phyloP scores from a whole-genome alignment of 2,329 filamentous ascomycete species.

The Penicillium oxalicum region DNA sequence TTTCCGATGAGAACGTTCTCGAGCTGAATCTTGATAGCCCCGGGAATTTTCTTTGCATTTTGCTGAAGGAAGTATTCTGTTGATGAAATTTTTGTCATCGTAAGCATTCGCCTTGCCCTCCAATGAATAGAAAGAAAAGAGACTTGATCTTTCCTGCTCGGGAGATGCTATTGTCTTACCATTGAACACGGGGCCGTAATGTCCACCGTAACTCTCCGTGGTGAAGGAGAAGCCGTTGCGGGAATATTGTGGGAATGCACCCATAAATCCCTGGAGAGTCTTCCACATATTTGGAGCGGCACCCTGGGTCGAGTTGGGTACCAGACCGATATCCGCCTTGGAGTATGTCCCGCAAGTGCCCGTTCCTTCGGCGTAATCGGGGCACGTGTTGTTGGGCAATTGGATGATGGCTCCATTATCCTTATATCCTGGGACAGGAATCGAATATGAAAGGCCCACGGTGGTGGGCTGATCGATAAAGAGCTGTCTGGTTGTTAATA shows the following conservation, averaged over 20 bases:
- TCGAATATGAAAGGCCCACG: conserved; percentile 17
- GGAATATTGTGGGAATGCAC: conserved; percentile 51
- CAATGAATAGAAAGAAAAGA: background rate
- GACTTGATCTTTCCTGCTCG: background rate
- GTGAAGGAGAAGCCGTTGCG: conserved; percentile 50
- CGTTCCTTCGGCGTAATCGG: conserved; percentile 10
- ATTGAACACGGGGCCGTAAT: conserved; percentile 53
- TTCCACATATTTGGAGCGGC: conserved; percentile 58
- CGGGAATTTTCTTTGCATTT: conserved; percentile 12
- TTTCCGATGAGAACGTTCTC: conserved; percentile 35
- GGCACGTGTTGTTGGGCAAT: conserved; percentile 11
- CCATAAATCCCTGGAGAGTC: conserved; percentile 58
- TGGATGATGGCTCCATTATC: conserved; percentile 8
- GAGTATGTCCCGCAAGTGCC: conserved; percentile 51
- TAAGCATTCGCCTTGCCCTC: too few relatives aligned
- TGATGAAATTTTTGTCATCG: background rate
- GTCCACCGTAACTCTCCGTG: conserved; percentile 54
- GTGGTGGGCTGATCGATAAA: conserved; percentile 21
- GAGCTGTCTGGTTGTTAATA: conserved; percentile 3
- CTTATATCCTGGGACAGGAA: conserved; percentile 11
- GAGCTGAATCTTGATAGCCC: conserved; percentile 19
- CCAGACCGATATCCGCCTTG: conserved; percentile 45
- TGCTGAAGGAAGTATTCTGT: conserved; percentile 14
- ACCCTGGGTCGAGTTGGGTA: conserved; percentile 47
- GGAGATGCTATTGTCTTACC: conserved; percentile 7